Base-by-base conservation (phyloP, 1,284 basidiomycete species). In the Boletus semigastroideus region DNA sequence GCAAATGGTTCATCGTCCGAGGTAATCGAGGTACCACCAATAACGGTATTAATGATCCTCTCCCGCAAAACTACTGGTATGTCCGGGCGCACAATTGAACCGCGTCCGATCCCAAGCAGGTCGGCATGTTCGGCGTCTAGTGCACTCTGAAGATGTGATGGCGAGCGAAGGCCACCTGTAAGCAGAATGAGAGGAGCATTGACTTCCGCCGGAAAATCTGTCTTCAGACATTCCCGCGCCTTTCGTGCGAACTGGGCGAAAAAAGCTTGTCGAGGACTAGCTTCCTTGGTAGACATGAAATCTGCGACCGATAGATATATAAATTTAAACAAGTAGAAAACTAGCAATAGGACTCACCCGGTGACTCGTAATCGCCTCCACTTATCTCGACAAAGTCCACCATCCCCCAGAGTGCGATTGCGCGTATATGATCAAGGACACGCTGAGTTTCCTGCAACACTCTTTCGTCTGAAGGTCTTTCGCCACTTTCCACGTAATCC, bases 321-420 rank as follows among this genome's bases (percentile, higher is more conserved):
- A 38, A 45, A 42, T 6, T 17, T 33, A 25, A 25, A 25, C 25
- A 25, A 25, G 25, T 25, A 25, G 7, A 25, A 25, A 25, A 25
- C 7, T 25, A 25, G 25, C 25, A 25, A 25, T 4, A 25, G 25
- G 25, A 47, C 75, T 44, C 63, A 85, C 89, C 83, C 58, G 90
- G 88, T 25, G 78, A 80, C 65, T 94, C 90, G 61, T 95, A 95
- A 63, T 89, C 87, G 2, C 92, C 92, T 4, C 92, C 93, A 56
- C 87, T 92, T 53, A 95, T 82, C 70, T 94, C 90, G 47, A 95
- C 84, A 66, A 92, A 90, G 68, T 94, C 92, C 1, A 93, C 68
- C 12, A 72, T 70, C 1, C 76, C 76, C 80, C 87, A 90, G 25
- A 71, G 68, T 0, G 86, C 80, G 38, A 95, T 82, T 51, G 77